A percentile compares a stretch with the other conserved stretches of the same genome.
Evolutionary conservation across 495 filamentous ascomycete species (phyloP).

Genomic region (Tetracladium setigerum): DNA sequence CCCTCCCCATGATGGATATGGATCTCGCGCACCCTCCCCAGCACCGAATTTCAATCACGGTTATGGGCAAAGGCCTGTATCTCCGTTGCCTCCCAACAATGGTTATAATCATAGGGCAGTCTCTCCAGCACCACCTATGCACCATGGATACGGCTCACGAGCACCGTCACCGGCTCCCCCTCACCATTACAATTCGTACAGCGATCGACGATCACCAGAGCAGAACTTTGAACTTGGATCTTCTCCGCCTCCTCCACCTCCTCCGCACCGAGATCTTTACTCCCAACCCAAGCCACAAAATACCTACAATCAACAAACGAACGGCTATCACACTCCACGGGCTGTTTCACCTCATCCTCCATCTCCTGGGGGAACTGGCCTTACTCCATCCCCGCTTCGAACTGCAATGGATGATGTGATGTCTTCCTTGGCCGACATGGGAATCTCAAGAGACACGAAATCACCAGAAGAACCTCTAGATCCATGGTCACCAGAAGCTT

Average conservation of each 20-base stretch:
- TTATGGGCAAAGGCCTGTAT: conserved; percentile 35
- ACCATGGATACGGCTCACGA: conserved; percentile 30
- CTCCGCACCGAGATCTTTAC: conserved; percentile 40
- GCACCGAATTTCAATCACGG: conserved; percentile 31
- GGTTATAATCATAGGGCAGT: conserved; percentile 22
- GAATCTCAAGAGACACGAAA: conserved; percentile 45
- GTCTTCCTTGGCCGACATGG: conserved; percentile 89
- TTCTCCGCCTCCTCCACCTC: conserved; percentile 40
- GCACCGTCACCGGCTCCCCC: conserved; percentile 47
- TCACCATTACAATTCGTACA: conserved; percentile 31
- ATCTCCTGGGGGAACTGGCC: conserved; percentile 54
- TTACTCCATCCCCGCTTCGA: conserved; percentile 85
- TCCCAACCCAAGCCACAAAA: conserved; percentile 19
- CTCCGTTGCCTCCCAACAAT: conserved; percentile 30
- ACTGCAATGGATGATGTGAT: conserved; percentile 98
- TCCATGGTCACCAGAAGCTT: conserved; percentile 90
- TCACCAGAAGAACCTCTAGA: conserved; percentile 52
- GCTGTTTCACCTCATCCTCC: conserved; percentile 48
- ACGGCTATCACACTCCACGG: conserved; percentile 39
- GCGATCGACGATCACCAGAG: conserved; percentile 19
- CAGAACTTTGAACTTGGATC: conserved; percentile 19
- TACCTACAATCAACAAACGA: conserved; percentile 12
- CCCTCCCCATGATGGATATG: conserved; percentile 29
- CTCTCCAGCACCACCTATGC: conserved; percentile 18
- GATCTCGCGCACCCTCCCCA: conserved; percentile 50